A percentile compares a stretch with the other conserved stretches of the same genome.
Evolutionary conservation across 2,329 filamentous ascomycete genomes (phyloP).

Genomic region (Dactylella cylindrospora): DNA sequence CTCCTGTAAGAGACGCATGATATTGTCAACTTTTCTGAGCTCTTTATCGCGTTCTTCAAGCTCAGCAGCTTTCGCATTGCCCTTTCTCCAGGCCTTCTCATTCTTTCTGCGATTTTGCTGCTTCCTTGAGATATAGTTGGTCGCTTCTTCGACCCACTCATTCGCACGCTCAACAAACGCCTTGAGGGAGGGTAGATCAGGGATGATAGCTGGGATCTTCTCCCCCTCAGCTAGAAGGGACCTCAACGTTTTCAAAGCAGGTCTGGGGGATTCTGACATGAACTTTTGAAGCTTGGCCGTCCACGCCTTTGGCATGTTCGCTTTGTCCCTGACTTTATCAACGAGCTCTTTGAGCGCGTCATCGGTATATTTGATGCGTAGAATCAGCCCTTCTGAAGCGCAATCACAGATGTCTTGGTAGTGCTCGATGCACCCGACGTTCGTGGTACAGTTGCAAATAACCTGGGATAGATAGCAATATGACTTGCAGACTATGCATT

Average conservation of each 20-base stretch:
- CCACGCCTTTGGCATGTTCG: conserved; percentile 82
- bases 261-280: conserved; percentile 78
- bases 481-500: conserved; percentile 87
- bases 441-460: conserved; percentile 77
- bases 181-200: conserved; percentile 76
- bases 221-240: conserved; percentile 88
- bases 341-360: conserved; percentile 67
- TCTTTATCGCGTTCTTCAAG: conserved; percentile 81
- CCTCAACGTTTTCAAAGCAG: conserved; percentile 81
- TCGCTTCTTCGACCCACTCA: conserved; percentile 96
- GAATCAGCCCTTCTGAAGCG: conserved; percentile 52
- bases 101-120: conserved; percentile 96
- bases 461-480: conserved; percentile 91
- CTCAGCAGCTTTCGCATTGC: conserved; percentile 73
- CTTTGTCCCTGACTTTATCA: conserved; percentile 81
- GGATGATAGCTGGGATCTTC: conserved; percentile 87
- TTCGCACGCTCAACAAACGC: conserved; percentile 94
- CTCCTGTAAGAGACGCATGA: conserved; percentile 77
- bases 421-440: conserved; percentile 71
- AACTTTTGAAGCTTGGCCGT: conserved; percentile 83
- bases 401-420: conserved; percentile 60
- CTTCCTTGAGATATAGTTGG: conserved; percentile 93
- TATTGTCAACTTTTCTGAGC: conserved; percentile 82
- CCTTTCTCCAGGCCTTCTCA: conserved; percentile 79
- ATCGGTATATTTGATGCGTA: conserved; percentile 76